Evolutionary conservation across 768 basidiomycete species (phyloP), one percentile per base, ranked within the genome.

Genomic region (Boletus bicolor): DNA sequence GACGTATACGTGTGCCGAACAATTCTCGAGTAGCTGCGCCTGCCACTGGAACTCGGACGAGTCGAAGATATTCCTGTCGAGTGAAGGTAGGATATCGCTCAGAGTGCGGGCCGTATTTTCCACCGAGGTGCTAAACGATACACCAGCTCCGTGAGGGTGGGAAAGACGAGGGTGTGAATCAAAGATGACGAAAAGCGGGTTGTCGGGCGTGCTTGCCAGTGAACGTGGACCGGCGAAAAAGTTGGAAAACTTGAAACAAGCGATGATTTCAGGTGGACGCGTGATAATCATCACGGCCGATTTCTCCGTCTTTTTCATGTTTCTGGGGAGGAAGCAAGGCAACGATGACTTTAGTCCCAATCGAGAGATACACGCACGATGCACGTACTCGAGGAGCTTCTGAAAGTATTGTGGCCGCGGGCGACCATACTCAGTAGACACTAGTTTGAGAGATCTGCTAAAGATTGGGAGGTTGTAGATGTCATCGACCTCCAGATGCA

Each of bases 211-310:
- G n/a, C 14, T 48, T 4, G 28, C 28, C 28, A 28, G 28, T 7
- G 58, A 28, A 34, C 17, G 36, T 19, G 32, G 26, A 14, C 11
- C 2, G 7, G 51, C 36, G 17, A 49, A 21, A 5, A 44, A 11
- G 35, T 43, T 61, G 35, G 58, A 50, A 38, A 76, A 60, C 55
- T 72, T 75, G 56, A 85, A 63, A 63, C 83, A 81, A 17, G 79
- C 75, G 12, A 88, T 67, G 50, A 88, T 87, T 64, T 88, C 87
- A 0, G 87, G 86, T 36, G 87, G 85, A 21, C 85, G 83, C 0
- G 87, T 89, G 56, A 89, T 82, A 49, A 87, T 75, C 36, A 51
- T 78, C 79, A 44, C 76, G 54, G 49, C 74, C 64, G 56, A 68
- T 32, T 21, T 62, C 44, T 52, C 62, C 2, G 53, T 54, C 11